Percentiles rank a stretch among this genome's conserved stretches.
phyloP scores from a whole-genome alignment of 441 rosid genomes.

The Biscutella laevigata region DNA sequence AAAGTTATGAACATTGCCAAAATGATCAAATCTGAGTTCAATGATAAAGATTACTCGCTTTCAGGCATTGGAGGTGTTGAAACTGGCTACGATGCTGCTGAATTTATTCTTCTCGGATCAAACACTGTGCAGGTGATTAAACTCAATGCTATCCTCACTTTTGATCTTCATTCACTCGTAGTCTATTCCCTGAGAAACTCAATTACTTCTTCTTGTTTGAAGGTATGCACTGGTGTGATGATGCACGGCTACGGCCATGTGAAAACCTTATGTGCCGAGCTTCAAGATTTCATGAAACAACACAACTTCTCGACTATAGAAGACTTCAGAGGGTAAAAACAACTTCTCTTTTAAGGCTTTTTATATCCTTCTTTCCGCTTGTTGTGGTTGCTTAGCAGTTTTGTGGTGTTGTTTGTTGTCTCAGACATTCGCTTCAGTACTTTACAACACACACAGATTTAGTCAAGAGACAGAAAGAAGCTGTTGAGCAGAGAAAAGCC shows the following conservation, averaged over 20 bases:
- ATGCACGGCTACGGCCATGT: conserved; percentile 91
- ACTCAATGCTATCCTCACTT: background rate
- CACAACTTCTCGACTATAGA: conserved; percentile 74
- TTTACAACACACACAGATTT: conserved; percentile 85
- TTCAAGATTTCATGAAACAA: conserved; percentile 76
- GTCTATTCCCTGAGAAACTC: background rate
- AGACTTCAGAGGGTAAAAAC: conserved; percentile 79
- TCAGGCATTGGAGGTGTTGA: conserved; percentile 96
- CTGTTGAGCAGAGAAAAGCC: conserved; percentile 64
- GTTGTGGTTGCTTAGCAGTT: background rate
- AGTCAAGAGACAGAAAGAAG: conserved; percentile 73
- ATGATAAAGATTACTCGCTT: conserved; percentile 47
- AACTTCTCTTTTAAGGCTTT: background rate
- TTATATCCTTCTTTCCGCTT: background rate
- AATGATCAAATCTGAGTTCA: conserved; percentile 77
- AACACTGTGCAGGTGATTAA: conserved; percentile 73
- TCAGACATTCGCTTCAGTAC: conserved; percentile 69
- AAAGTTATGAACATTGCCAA: conserved; percentile 86
- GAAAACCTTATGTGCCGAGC: conserved; percentile 66
- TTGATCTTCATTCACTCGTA: background rate
- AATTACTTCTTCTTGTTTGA: background rate
- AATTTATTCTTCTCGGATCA: conserved; percentile 87
- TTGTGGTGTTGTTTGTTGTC: background rate
- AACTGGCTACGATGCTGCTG: conserved; percentile 86
- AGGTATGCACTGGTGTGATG: conserved; percentile 98